Conservation (phyloP, 2,329 filamentous ascomycete genomes). For the Fusarium floridanum region DNA sequence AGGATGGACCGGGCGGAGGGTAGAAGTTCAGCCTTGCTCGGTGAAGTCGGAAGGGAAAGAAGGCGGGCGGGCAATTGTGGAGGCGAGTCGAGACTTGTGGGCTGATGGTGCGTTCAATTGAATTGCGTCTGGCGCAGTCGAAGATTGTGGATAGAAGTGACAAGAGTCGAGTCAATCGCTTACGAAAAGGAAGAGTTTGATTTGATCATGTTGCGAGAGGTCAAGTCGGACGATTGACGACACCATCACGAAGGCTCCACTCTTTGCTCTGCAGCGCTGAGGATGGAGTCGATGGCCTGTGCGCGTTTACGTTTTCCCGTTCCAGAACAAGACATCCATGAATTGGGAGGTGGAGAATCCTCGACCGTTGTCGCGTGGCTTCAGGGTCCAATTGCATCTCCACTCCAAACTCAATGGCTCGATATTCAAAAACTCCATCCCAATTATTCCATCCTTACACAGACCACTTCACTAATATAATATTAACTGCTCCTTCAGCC, state of each 20-base stretch:
- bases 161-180: constrained; percentile 3
- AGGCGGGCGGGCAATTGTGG: constrained; percentile 19
- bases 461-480: constrained; percentile 28
- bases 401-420: constrained; percentile 14
- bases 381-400: constrained; percentile 33
- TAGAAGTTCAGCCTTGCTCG: constrained; percentile 8
- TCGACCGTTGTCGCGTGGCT: constrained; percentile 12
- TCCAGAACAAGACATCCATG: not conserved
- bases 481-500: constrained; percentile 18
- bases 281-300: constrained; percentile 18
- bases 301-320: constrained; percentile 43
- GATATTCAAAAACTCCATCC: constrained; percentile 15
- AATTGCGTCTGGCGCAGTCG: constrained; percentile 4
- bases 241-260: constrained; percentile 24
- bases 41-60: constrained; percentile 2
- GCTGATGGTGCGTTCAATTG: not conserved
- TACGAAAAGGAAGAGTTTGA: constrained; percentile 33
- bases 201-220: constrained; percentile 15
- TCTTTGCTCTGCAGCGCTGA: constrained; percentile 4
- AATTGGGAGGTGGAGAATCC: constrained; percentile 3
- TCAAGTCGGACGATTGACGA: constrained; percentile 24
- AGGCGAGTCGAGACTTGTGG: constrained; percentile 2
- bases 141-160: not conserved
- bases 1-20: constrained; percentile 3
- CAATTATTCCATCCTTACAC: constrained; percentile 11